These are phyloP conservation scores for Suhomyces tanzawaensis DNA, from an alignment of 805 yeast genomes.

Conservation along the genomic window DNA sequence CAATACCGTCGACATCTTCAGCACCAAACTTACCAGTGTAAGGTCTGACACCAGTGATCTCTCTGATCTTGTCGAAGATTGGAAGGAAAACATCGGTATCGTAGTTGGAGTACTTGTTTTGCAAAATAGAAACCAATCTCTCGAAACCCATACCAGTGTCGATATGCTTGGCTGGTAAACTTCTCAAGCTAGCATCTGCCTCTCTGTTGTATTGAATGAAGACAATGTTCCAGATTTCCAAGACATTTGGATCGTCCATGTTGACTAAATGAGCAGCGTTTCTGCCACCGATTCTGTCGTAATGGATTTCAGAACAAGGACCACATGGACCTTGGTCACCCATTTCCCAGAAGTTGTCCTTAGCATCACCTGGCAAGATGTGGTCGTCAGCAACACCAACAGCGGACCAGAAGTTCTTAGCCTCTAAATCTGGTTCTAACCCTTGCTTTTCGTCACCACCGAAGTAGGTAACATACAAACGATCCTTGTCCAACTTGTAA, in stretches of 20 bases:
- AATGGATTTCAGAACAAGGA: constrained; percentile 97
- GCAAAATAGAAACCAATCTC: constrained; percentile 91
- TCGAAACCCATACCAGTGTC: constrained; percentile 99
- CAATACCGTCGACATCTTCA: constrained; percentile 92
- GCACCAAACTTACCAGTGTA: constrained; percentile 91
- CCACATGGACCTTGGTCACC: constrained; percentile 99
- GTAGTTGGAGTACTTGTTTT: constrained; percentile 87
- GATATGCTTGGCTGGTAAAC: constrained; percentile 91
- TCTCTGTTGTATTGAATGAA: constrained; percentile 97
- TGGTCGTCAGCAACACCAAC: constrained; percentile 91
- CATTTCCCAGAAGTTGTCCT: constrained; percentile 99
- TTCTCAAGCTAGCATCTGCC: constrained; percentile 70
- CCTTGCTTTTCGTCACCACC: constrained; percentile 88
- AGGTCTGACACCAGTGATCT: constrained; percentile 88
- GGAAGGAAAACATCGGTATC: constrained; percentile 97
- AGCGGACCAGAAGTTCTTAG: constrained; percentile 78
- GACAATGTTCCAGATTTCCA: constrained; percentile 97
- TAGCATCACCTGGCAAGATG: constrained; percentile 84
- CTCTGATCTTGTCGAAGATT: constrained; percentile 79
- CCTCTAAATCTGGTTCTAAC: constrained; percentile 90
- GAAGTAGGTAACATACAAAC: constrained; percentile 93
- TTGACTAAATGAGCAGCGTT: constrained; percentile 89
- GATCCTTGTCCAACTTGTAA: constrained; percentile 72
- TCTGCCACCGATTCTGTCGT: constrained; percentile 97
- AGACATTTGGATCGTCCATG: constrained; percentile 95